Evolutionary conservation across 768 basidiomycete species (phyloP).

Genomic region (Lactifluus pinguis): DNA sequence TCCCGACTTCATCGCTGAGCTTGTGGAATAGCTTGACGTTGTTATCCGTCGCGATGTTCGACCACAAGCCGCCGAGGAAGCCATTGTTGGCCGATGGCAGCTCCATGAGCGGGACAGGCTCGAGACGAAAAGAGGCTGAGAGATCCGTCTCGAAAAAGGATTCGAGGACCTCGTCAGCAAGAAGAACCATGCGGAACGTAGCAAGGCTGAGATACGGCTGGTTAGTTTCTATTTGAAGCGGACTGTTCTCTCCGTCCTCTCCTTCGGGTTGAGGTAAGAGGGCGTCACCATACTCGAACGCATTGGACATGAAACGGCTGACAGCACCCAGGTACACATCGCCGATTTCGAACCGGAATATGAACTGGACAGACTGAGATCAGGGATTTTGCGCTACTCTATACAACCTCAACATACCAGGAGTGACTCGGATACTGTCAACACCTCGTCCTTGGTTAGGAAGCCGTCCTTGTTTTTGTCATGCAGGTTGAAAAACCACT

Average conservation of each 20-base stretch:
- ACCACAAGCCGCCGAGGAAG: slow-evolving; percentile 78
- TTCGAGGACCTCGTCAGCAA: slow-evolving; percentile 94
- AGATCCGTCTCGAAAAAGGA: slow-evolving; percentile 94
- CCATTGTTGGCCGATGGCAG: slow-evolving; percentile 49
- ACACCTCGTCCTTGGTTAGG: slow-evolving; percentile 91
- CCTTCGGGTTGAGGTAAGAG: slow-evolving; percentile 52
- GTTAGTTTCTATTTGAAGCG: slow-evolving; percentile 53
- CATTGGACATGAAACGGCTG: slow-evolving; percentile 95
- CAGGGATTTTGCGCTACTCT: neutral
- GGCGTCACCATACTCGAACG: slow-evolving; percentile 97
- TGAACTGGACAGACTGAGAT: slow-evolving; percentile 51
- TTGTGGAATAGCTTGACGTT: slow-evolving; percentile 93
- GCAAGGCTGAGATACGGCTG: slow-evolving; percentile 89
- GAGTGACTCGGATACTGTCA: slow-evolving; percentile 90
- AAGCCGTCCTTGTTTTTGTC: slow-evolving; percentile 96
- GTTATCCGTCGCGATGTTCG: slow-evolving; percentile 79
- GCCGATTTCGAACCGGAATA: slow-evolving; percentile 94
- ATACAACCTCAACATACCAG: slow-evolving; percentile 44
- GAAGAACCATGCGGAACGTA: slow-evolving; percentile 98
- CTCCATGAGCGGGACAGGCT: slow-evolving; percentile 60
- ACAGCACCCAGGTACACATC: slow-evolving; percentile 96
- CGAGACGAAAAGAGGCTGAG: slow-evolving; percentile 77
- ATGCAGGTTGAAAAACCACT: slow-evolving; percentile 96
- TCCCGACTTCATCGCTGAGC: slow-evolving; percentile 89
- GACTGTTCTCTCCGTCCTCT: slow-evolving; percentile 27